Base-by-base conservation (phyloP, 192 early-diverging fungal species). In the Phycomyces nitens region DNA sequence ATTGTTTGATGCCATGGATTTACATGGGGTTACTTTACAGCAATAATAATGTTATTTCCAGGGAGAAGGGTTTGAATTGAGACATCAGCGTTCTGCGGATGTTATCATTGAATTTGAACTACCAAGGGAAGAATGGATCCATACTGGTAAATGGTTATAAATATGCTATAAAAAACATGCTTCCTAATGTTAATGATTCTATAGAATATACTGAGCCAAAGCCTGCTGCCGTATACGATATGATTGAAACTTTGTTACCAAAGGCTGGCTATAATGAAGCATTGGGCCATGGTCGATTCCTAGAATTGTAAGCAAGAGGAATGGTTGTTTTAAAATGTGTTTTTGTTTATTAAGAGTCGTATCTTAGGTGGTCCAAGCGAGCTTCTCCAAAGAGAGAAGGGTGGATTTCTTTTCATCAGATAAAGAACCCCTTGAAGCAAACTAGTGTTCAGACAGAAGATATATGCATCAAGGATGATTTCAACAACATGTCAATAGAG, bases 101-200 rank as follows among this genome's bases (percentile, higher is more conserved):
- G 83, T 85, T n/a, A 75, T 85, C 20, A 82, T 85, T 52, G 83
- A 82, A 22, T 85, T 82, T 71, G 79, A 79, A 27, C 62, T 60
- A 40, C 79, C 80, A 2, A 69, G 60, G 12, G 67, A 62, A 10
- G 43, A 77, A 16, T 85, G 83, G 83, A 79, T 82, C 23, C 41
- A 75, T 0, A 67, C 82, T 27, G 78, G 78, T 51, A 67, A 21
- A 15, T n/a, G 14, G 20, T 3, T 0, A 1, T 26, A 61, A 10
- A 50, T 43, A 61, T 26, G 7, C 22, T 23, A 54, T 23, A 54
- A 54, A 21, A 21, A 54, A 54, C 22, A 27, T 23, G 12, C 5
- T 22, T 10, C 6, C 15, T 57, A 24, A 39, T n/a, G 16, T 57
- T 24, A n/a, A 23, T 57, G 56, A 57, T 24, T 42, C 14, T 20